Evolutionary conservation across 2,329 filamentous ascomycete species (phyloP), one percentile per base, ranked within the genome.

Genomic region (Nemania bipapillata): DNA sequence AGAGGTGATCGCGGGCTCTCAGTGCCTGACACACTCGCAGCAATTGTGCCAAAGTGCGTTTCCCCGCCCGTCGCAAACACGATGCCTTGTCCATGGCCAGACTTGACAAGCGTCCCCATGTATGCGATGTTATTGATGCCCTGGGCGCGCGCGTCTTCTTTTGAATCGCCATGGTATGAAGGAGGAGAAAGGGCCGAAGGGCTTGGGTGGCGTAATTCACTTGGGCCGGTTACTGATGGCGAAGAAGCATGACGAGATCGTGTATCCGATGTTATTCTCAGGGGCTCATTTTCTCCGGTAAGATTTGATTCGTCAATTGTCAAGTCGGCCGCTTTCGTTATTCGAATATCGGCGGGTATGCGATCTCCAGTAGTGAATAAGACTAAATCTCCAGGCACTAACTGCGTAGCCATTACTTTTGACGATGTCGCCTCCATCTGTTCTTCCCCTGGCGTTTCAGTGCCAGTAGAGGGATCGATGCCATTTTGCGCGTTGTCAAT

Each of bases 291-390:
- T 80, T 99, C 96, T 68, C 96, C 96, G 0, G 96, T 99, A 66
- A 99, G 82, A 77, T 99, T 99, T 12, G 96, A 98, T 75, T 96
- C 94, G 79, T 99, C 96, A 72, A 99, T 97, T 49, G 93, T 93
- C 59, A 99, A 84, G 78, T 98, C 94, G 8, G 92, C 89, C 11
- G 94, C 92, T 77, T 93, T 91, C 7, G 93, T 98, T 61, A 99
- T 97, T 52, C 96, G 91, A 74, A 99, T 92, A 78, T 99, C 96
- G 64, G 96, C 96, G 5, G 96, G 96, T 73, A 99, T 96, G 60
- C 96, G 92, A 81, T 99, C 96, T 68, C 96, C 96, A 0, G 96
- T 97, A 20, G 94, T 93, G 79, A 99, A 98, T 1, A 97, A 82
- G 20, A 99, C 94, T 64, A 99, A 80, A 79, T 99, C 96, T 52